Evolutionary conservation across 352 stramenopile genomes (phyloP), one percentile per base, ranked within the genome.

Genomic region (Globisporangium ultimum): DNA sequence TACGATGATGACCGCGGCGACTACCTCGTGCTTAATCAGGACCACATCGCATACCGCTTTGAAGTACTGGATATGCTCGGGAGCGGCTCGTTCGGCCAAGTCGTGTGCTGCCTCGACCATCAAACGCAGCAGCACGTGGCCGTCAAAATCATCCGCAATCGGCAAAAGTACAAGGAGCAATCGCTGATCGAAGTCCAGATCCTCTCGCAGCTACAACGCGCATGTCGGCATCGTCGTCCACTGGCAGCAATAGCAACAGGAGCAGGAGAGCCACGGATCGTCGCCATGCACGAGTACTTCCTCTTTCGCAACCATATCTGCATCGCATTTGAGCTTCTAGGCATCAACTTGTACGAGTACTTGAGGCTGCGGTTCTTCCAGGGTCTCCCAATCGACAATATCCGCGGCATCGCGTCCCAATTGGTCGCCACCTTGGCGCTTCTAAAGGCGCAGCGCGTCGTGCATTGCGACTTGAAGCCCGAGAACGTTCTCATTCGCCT

Each of bases 141-240:
- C 0, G 89, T 98, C 60, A 99, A 99, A 77, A 98, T 99, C 61
- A 98, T 99, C 52, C 98, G 98, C 70, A 98, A 93, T 64, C 97
- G 97, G 56, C 89, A 89, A 51, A 93, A 96, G 46, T 99, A 99
- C 72, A 81, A 91, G 18, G 79, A 98, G 63, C 97, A 99, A 65
- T 96, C 96, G 11, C 86, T 97, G 53, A 91, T 95, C 20, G 97
- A 99, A 66, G 98, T 99, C 64, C 80, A 97, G 55, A 74, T 99
- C 10, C 76, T 99, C 48, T 68, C 83, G 28, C 67, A 88, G 53
- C 66, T 98, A 13, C 84, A 67, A 64, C 93, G 53, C 70, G 89
- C 72, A 64, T 11, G 20, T 34, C n/a, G 18, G 20, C 11, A 32
- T 11, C n/a, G 45, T 32, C 64, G 74, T 22, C 11, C 20, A 17